A percentile compares a stretch with the other conserved stretches of the same genome.
Evolutionary conservation across 108 stramenopile genomes (phyloP).

Genomic region (Nitzschia inconspicua): DNA sequence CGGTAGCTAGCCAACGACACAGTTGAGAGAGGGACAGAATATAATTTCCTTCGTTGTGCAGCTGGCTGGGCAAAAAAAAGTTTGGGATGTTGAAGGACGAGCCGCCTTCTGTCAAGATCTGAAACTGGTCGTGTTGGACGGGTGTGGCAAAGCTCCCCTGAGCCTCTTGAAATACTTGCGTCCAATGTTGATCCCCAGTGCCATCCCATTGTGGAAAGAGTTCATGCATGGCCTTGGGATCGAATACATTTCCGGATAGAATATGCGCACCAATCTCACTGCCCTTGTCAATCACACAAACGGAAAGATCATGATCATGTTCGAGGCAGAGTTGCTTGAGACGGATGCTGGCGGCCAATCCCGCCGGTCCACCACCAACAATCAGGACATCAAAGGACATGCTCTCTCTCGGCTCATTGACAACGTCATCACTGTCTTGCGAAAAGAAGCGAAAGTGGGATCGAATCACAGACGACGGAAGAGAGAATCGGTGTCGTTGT

Average conservation of each 20-base stretch:
- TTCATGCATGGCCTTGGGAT: conserved; percentile 95
- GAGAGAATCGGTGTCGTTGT: too few species aligned
- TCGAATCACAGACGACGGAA: too few species aligned
- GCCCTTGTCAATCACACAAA: conserved; percentile 97
- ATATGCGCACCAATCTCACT: conserved; percentile 98
- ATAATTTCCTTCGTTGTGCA: conserved; percentile 98
- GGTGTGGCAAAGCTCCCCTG: conserved; percentile 80
- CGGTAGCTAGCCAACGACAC: conserved; percentile 88
- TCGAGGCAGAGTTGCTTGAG: conserved; percentile 93
- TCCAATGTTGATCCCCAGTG: conserved; percentile 61
- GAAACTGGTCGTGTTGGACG: conserved; percentile 85
- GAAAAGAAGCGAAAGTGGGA: too few species aligned
- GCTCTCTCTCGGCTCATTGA: conserved; percentile 57
- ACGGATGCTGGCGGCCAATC: conserved; percentile 92
- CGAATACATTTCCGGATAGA: conserved; percentile 98
- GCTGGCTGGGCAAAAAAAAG: conserved; percentile 75
- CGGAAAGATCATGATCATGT: conserved; percentile 83
- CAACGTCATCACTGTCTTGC: too few species aligned
- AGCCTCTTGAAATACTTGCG: conserved; percentile 42
- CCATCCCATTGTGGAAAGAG: conserved; percentile 85
- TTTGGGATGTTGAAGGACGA: conserved; percentile 65
- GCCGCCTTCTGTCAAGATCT: conserved; percentile 68
- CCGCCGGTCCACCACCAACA: conserved; percentile 91
- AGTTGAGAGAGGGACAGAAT: conserved; percentile 90
- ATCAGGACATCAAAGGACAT: conserved; percentile 91